phyloP scores from a whole-genome alignment of 805 yeast species.

The Kluyveromyces siamensis region DNA sequence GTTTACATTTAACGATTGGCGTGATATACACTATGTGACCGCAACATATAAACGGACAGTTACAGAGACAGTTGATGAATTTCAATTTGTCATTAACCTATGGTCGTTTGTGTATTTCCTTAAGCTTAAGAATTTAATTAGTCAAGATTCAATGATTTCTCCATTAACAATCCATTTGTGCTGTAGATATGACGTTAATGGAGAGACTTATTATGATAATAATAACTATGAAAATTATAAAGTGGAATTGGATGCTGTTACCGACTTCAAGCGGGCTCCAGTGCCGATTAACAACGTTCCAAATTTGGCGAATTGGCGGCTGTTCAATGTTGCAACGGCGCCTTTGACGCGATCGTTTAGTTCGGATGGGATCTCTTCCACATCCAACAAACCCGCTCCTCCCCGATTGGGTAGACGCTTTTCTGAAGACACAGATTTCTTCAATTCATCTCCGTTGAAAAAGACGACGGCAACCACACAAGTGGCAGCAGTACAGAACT shows the following conservation, averaged over 20 bases:
- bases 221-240: conserved; percentile 28
- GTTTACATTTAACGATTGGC: conserved; percentile 28
- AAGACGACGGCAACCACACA: conserved; percentile 19
- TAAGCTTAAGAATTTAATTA: conserved; percentile 16
- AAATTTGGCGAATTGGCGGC: neutral
- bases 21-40: conserved; percentile 22
- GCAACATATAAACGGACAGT: conserved; percentile 21
- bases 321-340: neutral
- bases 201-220: conserved; percentile 28
- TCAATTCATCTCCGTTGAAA: conserved; percentile 27
- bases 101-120: conserved; percentile 21
- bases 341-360: conserved; percentile 1
- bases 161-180: conserved; percentile 22
- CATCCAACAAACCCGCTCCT: neutral
- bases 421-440: conserved; percentile 27
- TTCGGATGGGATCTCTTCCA: neutral
- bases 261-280: conserved; percentile 2
- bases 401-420: conserved; percentile 20
- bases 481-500: neutral
- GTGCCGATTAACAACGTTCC: neutral
- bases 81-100: conserved; percentile 23
- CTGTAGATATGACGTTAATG: conserved; percentile 26
- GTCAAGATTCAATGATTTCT: conserved; percentile 8
- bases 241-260: conserved; percentile 12
- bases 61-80: conserved; percentile 21